Conservation (phyloP, 1,139 yeast species). For the Scheffersomyces parashehatae region DNA sequence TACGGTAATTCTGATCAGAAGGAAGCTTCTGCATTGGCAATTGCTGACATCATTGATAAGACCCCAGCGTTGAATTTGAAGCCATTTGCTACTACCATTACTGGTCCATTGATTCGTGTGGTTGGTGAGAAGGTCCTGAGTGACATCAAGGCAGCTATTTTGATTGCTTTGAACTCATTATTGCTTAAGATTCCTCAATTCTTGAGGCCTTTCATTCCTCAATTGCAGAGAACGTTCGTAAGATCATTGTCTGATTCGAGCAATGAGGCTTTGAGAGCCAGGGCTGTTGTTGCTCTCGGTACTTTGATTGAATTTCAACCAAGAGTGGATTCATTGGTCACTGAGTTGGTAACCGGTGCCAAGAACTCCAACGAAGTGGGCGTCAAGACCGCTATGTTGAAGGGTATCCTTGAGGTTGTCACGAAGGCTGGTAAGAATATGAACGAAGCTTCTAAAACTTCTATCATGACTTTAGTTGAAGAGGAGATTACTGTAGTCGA, state of each 20-base stretch:
- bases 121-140: constrained; percentile 93
- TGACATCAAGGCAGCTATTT: constrained; percentile 89
- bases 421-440: constrained; percentile 75
- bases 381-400: constrained; percentile 81
- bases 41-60: constrained; percentile 83
- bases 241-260: constrained; percentile 80
- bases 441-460: constrained; percentile 69
- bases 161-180: constrained; percentile 77
- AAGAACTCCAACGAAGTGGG: constrained; percentile 59
- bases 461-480: constrained; percentile 75
- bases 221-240: constrained; percentile 94
- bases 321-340: constrained; percentile 87
- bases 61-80: constrained; percentile 81
- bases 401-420: constrained; percentile 83
- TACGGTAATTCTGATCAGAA: constrained; percentile 85
- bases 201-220: constrained; percentile 94
- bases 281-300: constrained; percentile 92
- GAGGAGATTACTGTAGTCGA: constrained; percentile 58
- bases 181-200: constrained; percentile 85
- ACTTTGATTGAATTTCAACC: constrained; percentile 87
- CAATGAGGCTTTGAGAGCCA: constrained; percentile 69
- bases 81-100: constrained; percentile 88
- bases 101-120: constrained; percentile 97
- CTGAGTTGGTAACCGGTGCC: constrained; percentile 79
- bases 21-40: constrained; percentile 84